Evolutionary conservation across 2,329 filamentous ascomycete genomes (phyloP), one percentile per base, ranked within the genome.

Genomic region (Dendryphion nanum): DNA sequence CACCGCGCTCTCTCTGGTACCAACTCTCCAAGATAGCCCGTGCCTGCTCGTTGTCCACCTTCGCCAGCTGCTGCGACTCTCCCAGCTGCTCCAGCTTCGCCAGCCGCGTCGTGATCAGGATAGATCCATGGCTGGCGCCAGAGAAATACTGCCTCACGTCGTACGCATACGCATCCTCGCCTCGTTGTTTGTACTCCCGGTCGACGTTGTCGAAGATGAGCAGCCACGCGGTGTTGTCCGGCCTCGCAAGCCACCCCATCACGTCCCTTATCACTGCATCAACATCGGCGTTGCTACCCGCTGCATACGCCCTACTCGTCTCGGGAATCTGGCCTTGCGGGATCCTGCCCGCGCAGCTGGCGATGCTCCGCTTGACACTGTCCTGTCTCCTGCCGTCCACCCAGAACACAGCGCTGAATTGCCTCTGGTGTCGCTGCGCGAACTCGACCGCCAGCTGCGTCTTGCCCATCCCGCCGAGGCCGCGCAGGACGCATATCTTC

Each of bases 381-480:
- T 50, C 41, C 47, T 67, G 57, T 18, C 66, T 60, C 26, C 51
- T 67, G 10, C 57, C 60, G 43, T 74, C 67, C 4, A 75, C 33
- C 72, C 69, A 75, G 42, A 75, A 63, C 4, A 68, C 48, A 0
- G 68, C 64, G 0, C 62, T 59, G 46, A 71, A 72, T 6, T 61
- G 50, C 12, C 54, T 35, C 18, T 53, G 51, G 38, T 72, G 44
- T 19, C 41, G 42, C 46, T 58, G 62, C 2, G 59, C 48, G 49
- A 67, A 74, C 30, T 59, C 53, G 5, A 70, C 47, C 21, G 5
- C 60, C 55, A 72, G 54, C 45, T 73, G 64, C n/a, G 70, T 73
- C 55, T 74, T 74, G 18, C 67, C 69, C 19, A 73, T 71, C 3
- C 70, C 70, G 13, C 70, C 68, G 3, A 71, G 51, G 13, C 70